A percentile compares a stretch with the other conserved stretches of the same genome.
These are phyloP conservation scores for Talaromyces sp. DNA, from an alignment of 2,329 filamentous ascomycete species.

Conservation along the genomic window DNA sequence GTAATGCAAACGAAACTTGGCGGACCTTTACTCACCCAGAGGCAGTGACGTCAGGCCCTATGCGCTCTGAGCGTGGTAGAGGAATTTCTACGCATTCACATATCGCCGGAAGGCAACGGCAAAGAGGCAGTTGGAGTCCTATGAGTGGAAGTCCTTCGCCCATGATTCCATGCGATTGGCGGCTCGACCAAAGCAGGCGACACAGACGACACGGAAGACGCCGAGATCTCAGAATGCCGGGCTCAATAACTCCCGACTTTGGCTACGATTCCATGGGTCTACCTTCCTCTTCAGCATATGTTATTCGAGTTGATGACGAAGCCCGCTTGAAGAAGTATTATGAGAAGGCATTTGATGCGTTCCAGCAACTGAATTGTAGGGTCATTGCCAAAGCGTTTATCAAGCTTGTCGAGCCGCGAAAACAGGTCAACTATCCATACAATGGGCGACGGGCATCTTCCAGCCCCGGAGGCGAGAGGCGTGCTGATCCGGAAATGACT, in stretches of 20 bases:
- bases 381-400: conserved; percentile 41
- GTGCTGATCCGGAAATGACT: conserved; percentile 35
- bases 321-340: conserved; percentile 31
- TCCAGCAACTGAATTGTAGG: conserved; percentile 41
- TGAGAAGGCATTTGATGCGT: conserved; percentile 32
- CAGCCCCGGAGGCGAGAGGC: conserved; percentile 21
- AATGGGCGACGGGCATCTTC: conserved; percentile 32
- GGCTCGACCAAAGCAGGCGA: conserved; percentile 14
- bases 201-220: conserved; percentile 14
- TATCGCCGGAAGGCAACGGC: conserved; percentile 13
- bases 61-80: conserved; percentile 4
- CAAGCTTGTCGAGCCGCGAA: conserved; percentile 40
- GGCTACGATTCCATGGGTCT: conserved; percentile 31
- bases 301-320: conserved; percentile 23
- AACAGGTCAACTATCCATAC: conserved; percentile 43
- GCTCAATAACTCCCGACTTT: conserved; percentile 28
- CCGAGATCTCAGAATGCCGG: conserved; percentile 2
- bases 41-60: background rate
- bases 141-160: background rate
- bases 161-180: conserved; percentile 17
- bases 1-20: background rate
- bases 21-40: background rate
- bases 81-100: conserved; percentile 1
- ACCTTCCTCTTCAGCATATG: conserved; percentile 21
- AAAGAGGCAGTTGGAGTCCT: conserved; percentile 21